Base-by-base conservation (phyloP, 768 basidiomycete genomes). In the Cystofilobasidium macerans region DNA sequence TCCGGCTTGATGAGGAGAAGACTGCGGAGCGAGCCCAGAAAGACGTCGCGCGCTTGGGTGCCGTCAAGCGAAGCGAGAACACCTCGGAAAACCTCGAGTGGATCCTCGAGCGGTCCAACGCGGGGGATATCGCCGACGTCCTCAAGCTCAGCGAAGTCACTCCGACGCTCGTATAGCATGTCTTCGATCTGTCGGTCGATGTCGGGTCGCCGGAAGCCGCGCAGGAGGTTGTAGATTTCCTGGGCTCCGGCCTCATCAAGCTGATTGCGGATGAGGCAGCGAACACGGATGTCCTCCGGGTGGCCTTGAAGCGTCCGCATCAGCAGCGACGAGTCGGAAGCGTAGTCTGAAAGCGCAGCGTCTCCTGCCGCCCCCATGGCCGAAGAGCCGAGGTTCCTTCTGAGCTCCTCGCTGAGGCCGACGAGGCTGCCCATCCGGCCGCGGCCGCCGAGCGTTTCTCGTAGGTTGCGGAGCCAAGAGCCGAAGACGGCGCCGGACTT, bases 371-470 rank as follows among this genome's bases (percentile, higher is more conserved):
- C 1, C 60, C 70, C 58, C 1, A 58, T 51, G 0, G 43, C 57
- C 28, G 69, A 54, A 35, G 24, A n/a, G 30, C 69, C 64, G 32
- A 62, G 38, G 57, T 42, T 66, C 40, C 36, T 84, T 75, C 82
- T 82, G 63, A 93, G 82, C 70, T 97, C 92, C 18, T 93, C 89
- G 71, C 92, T 94, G 28, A 91, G 90, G 0, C 95, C 95, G 11
- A 99, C 94, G 45, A 88, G 76, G 73, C 88, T 95, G 1, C 94
- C 94, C 89, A 97, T 92, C 75, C 85, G 87, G 1, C 94, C 94
- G 64, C 91, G 79, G 2, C 92, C 93, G 56, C 84, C 81, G 22
- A 97, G 80, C 3, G 83, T 83, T 32, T 78, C 77, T 70, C 90
- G 87, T 69, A 94, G 78, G 0, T 85, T 86, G 70, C 84, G 86